Conservation (phyloP, 1,139 yeast genomes). For the Blastobotrys aristatus region DNA sequence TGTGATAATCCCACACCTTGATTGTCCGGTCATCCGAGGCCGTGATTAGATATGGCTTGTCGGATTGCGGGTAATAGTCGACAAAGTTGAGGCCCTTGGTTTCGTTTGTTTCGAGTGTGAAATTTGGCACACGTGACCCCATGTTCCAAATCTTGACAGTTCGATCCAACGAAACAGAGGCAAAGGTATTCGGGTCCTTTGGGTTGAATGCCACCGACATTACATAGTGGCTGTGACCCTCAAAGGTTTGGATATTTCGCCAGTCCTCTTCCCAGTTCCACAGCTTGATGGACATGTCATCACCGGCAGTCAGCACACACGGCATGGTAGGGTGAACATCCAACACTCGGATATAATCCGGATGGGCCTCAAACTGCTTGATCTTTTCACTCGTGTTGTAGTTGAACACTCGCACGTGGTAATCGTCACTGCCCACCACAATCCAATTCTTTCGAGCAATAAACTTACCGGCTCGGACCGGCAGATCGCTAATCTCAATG, state of each 20-base stretch:
- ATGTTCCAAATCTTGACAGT: slow-evolving; percentile 96
- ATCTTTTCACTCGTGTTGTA: slow-evolving; percentile 94
- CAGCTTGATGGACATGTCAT: slow-evolving; percentile 83
- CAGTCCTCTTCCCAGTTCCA: slow-evolving; percentile 98
- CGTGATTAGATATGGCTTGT: slow-evolving; percentile 91
- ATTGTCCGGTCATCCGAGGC: slow-evolving; percentile 89
- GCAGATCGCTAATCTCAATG: slow-evolving; percentile 87
- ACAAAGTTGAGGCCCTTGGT: slow-evolving; percentile 93
- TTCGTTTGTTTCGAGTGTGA: slow-evolving; percentile 87
- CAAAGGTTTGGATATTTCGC: slow-evolving; percentile 85
- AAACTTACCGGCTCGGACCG: slow-evolving; percentile 92
- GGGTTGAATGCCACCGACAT: slow-evolving; percentile 96
- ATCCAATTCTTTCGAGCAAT: slow-evolving; percentile 97
- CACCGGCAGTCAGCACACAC: slow-evolving; percentile 81
- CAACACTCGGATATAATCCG: slow-evolving; percentile 88
- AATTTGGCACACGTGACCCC: slow-evolving; percentile 85
- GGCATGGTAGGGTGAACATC: slow-evolving; percentile 95
- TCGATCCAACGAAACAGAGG: slow-evolving; percentile 92
- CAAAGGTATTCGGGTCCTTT: slow-evolving; percentile 95
- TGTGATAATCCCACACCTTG: slow-evolving; percentile 95
- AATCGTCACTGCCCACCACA: slow-evolving; percentile 93
- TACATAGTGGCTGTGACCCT: slow-evolving; percentile 94
- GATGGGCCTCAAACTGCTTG: slow-evolving; percentile 95
- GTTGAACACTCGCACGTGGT: slow-evolving; percentile 86
- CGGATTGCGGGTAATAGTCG: slow-evolving; percentile 94